These are phyloP conservation scores for Fusarium marasasianum DNA, from an alignment of 2,329 filamentous ascomycete genomes.

Conservation along the genomic window DNA sequence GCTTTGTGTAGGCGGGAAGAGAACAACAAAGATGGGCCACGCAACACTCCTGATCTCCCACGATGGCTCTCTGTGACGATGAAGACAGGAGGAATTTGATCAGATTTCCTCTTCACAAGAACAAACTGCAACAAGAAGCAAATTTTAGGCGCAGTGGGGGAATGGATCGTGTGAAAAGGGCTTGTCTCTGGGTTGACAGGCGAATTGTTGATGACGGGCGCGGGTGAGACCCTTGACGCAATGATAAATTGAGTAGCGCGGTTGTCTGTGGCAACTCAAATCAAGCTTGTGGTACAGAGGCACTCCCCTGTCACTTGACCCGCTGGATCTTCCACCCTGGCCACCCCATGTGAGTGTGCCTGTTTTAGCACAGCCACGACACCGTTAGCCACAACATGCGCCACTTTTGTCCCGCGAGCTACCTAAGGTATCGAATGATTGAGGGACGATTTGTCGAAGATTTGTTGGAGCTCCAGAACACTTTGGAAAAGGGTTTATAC, in stretches of 20 bases:
- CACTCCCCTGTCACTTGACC: slow-evolving; percentile 39
- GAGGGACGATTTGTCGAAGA: slow-evolving; percentile 24
- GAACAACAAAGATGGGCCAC: slow-evolving; percentile 29
- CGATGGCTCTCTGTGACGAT: neutral
- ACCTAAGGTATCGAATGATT: slow-evolving; percentile 37
- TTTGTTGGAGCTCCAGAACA: slow-evolving; percentile 18
- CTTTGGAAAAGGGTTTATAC: slow-evolving; percentile 21
- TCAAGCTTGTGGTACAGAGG: slow-evolving; percentile 3
- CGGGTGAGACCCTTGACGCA: slow-evolving; percentile 47
- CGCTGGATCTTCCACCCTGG: neutral
- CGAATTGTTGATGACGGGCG: slow-evolving; percentile 39
- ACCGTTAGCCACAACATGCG: slow-evolving; percentile 1
- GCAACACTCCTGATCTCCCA: neutral
- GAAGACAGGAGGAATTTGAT: neutral
- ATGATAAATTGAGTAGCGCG: slow-evolving; percentile 40
- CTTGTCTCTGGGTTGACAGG: slow-evolving; percentile 30
- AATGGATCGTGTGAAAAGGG: slow-evolving; percentile 31
- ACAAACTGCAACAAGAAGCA: neutral
- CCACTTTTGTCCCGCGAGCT: slow-evolving; percentile 23
- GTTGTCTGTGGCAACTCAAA: slow-evolving; percentile 54
- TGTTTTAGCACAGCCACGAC: slow-evolving; percentile 20
- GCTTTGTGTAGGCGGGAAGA: neutral
- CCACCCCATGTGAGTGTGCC: neutral
- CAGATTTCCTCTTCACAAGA: neutral
- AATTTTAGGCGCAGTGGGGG: slow-evolving; percentile 29